Evolutionary conservation across 371 early-diverging fungal species (phyloP).

Genomic region (Umbelopsis sp.): DNA sequence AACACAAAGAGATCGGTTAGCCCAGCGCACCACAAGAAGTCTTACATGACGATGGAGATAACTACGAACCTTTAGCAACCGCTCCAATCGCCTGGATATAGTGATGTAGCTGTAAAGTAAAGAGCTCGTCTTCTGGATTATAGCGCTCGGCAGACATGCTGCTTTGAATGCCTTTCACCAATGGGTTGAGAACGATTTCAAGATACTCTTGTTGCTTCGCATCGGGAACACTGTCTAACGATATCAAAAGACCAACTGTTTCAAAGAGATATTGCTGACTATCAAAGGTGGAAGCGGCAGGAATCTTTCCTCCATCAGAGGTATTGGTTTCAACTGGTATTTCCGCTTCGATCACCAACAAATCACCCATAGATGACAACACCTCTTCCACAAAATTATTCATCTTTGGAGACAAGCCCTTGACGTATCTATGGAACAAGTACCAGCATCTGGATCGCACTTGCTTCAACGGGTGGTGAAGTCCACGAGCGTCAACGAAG

Average conservation of each 20-base stretch:
- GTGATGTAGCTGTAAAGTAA: slow-evolving; percentile 80
- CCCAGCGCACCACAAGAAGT: not conserved
- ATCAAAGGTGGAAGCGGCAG: slow-evolving; percentile 67
- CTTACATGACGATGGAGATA: not conserved
- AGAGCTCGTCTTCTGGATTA: slow-evolving; percentile 67
- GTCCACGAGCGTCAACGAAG: slow-evolving; percentile 80
- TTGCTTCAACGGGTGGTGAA: slow-evolving; percentile 72
- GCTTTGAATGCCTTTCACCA: slow-evolving; percentile 73
- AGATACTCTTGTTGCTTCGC: slow-evolving; percentile 79
- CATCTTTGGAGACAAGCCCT: slow-evolving; percentile 68
- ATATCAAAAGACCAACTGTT: slow-evolving; percentile 87
- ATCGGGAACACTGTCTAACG: slow-evolving; percentile 69
- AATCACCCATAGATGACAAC: slow-evolving; percentile 69
- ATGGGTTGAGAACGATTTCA: slow-evolving; percentile 77
- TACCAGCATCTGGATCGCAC: slow-evolving; percentile 89
- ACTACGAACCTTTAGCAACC: slow-evolving; percentile 73
- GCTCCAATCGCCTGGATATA: slow-evolving; percentile 87
- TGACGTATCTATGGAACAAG: slow-evolving; percentile 85
- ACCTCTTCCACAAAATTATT: slow-evolving; percentile 70
- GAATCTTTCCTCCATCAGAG: slow-evolving; percentile 54
- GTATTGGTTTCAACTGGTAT: slow-evolving; percentile 51
- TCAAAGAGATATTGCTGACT: slow-evolving; percentile 92
- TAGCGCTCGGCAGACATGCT: slow-evolving; percentile 53
- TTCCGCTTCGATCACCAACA: slow-evolving; percentile 75
- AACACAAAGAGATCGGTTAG: not conserved